A percentile compares a stretch with the other conserved stretches of the same genome.
These are phyloP conservation scores for Globisporangium heterothallicum DNA, from an alignment of 352 stramenopile species.

Conservation along the genomic window DNA sequence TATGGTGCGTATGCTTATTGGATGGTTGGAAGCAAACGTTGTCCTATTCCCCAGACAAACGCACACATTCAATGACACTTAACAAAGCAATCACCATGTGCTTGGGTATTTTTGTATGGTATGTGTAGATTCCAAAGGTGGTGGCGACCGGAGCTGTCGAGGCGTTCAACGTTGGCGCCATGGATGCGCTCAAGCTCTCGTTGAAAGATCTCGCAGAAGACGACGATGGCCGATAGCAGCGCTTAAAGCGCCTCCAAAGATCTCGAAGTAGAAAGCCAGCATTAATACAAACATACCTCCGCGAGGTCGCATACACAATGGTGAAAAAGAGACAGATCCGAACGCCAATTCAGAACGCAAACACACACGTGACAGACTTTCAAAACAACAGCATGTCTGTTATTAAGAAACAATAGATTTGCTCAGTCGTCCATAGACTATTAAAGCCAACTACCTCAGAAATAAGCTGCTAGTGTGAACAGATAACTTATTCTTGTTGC, in stretches of 20 bases:
- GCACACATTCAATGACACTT: conserved; percentile 4
- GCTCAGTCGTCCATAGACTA: conserved; percentile 7
- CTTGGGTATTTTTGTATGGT: conserved; percentile 1
- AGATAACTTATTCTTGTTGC: conserved; percentile 74
- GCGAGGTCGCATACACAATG: too few relatives aligned
- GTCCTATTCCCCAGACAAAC: too few relatives aligned
- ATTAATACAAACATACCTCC: too few relatives aligned
- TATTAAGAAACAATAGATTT: conserved; percentile 7
- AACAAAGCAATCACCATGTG: neutral
- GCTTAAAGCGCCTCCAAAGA: neutral
- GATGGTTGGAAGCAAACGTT: too few relatives aligned
- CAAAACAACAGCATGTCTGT: conserved; percentile 3
- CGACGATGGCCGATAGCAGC: conserved; percentile 69
- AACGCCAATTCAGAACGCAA: neutral
- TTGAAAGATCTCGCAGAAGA: conserved; percentile 45
- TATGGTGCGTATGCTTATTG: conserved; percentile 29
- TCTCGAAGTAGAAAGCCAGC: too few relatives aligned
- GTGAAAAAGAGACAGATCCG: neutral
- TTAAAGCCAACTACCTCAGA: neutral
- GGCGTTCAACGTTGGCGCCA: conserved; percentile 30
- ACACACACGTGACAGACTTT: neutral
- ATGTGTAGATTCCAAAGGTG: conserved; percentile 36
- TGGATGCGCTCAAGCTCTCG: conserved; percentile 37
- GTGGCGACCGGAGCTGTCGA: conserved; percentile 25
- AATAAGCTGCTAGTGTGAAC: conserved; percentile 10